Evolutionary conservation across 2,329 filamentous ascomycete species (phyloP).

Genomic region (Aspergillus sp.): DNA sequence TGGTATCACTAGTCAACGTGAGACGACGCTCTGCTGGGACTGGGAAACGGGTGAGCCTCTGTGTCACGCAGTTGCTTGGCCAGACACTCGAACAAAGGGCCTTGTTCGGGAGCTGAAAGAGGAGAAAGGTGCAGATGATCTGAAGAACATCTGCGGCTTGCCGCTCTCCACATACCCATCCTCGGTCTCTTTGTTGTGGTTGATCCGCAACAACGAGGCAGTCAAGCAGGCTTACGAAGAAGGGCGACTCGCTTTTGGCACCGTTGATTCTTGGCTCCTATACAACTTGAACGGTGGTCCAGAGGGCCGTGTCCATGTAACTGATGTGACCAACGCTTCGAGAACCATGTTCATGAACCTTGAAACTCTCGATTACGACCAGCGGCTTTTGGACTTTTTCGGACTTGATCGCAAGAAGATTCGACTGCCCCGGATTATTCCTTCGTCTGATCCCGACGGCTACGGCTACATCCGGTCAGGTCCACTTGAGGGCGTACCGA

Average conservation of each 20-base stretch:
- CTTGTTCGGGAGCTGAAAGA: conserved; percentile 78
- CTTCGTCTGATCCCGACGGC: conserved; percentile 73
- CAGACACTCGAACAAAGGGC: conserved; percentile 78
- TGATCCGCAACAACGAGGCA: conserved; percentile 71
- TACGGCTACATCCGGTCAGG: conserved; percentile 72
- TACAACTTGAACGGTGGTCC: conserved; percentile 77
- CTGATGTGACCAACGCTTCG: conserved; percentile 85
- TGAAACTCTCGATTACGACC: conserved; percentile 77
- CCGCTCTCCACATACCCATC: conserved; percentile 89
- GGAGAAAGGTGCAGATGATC: conserved; percentile 67
- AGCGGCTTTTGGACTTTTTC: conserved; percentile 78
- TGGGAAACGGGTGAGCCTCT: conserved; percentile 77
- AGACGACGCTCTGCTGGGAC: conserved; percentile 88
- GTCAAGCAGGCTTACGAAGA: conserved; percentile 78
- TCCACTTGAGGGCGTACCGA: conserved; percentile 69
- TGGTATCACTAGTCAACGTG: conserved; percentile 88
- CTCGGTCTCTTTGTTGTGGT: conserved; percentile 82
- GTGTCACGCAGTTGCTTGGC: conserved; percentile 87
- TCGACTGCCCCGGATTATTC: conserved; percentile 78
- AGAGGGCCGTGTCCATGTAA: conserved; percentile 72
- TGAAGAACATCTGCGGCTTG: conserved; percentile 75
- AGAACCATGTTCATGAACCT: conserved; percentile 96
- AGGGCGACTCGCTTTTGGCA: conserved; percentile 78
- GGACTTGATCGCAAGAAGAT: conserved; percentile 73
- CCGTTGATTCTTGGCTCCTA: conserved; percentile 85